Conservation (phyloP, 371 early-diverging fungal species). For the Circinella minor region DNA sequence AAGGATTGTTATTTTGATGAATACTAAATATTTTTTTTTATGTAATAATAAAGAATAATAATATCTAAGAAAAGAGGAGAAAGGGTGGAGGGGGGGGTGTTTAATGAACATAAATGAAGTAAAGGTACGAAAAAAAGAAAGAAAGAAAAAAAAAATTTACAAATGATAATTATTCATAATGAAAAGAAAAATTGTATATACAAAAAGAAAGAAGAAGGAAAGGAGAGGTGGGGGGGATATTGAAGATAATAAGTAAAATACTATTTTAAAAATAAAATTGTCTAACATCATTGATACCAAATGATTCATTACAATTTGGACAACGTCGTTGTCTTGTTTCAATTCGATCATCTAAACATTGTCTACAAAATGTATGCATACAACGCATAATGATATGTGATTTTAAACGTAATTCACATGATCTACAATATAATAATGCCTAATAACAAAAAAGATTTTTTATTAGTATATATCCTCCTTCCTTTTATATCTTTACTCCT, state of each 20-base stretch:
- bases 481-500: no score
- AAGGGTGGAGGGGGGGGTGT: no score
- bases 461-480: no score
- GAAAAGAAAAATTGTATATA: conserved; percentile 4
- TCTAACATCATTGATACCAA: conserved; percentile 91
- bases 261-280: conserved; percentile 88
- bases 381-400: conserved; percentile 84
- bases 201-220: conserved; percentile 16
- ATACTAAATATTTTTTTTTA: no score
- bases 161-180: background rate
- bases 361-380: conserved; percentile 97
- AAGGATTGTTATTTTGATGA: no score
- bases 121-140: background rate
- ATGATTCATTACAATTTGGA: conserved; percentile 94
- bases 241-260: no score
- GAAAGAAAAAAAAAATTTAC: conserved; percentile 6
- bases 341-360: conserved; percentile 89
- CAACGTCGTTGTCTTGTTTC: conserved; percentile 97
- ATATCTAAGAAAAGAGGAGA: background rate
- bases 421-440: conserved; percentile 86
- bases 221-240: background rate
- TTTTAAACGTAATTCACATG: conserved; percentile 88
- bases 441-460: conserved; percentile 27
- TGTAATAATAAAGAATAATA: no score
- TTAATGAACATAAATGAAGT: no score